Conservation (phyloP, 1,284 basidiomycete genomes). For the Ustilago esculenta region DNA sequence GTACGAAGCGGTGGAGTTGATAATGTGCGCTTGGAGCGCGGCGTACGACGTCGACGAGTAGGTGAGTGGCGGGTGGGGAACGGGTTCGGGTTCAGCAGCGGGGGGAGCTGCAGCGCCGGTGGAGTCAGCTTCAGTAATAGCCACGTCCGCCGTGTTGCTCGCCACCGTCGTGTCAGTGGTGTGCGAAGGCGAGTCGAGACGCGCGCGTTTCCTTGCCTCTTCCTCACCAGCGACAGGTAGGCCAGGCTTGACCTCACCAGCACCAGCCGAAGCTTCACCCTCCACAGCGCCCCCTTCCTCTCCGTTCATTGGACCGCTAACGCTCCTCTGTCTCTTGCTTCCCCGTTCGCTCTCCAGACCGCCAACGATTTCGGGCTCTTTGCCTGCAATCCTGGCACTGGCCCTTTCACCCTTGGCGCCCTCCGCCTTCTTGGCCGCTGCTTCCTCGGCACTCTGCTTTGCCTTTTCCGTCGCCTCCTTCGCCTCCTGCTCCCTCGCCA, state of each 20-base stretch:
- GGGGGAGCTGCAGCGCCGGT: neutral
- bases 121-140: no score
- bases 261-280: neutral
- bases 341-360: constrained; percentile 36
- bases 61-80: constrained; percentile 34
- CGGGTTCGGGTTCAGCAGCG: neutral
- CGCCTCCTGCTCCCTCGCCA: constrained; percentile 70
- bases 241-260: neutral
- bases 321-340: constrained; percentile 48
- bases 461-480: constrained; percentile 73
- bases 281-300: no score
- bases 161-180: neutral
- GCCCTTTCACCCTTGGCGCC: constrained; percentile 48
- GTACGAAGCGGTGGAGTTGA: constrained; percentile 38
- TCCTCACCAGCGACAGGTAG: constrained; percentile 15
- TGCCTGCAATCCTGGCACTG: constrained; percentile 75
- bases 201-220: constrained; percentile 32
- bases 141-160: no score
- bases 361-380: constrained; percentile 74
- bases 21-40: constrained; percentile 25
- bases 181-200: constrained; percentile 15
- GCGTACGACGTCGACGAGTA: constrained; percentile 18
- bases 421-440: constrained; percentile 37
- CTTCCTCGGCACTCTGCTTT: constrained; percentile 63
- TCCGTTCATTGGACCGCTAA: no score